Conservation (phyloP, 306 rosid genomes). For the Abrus precatorius region DNA sequence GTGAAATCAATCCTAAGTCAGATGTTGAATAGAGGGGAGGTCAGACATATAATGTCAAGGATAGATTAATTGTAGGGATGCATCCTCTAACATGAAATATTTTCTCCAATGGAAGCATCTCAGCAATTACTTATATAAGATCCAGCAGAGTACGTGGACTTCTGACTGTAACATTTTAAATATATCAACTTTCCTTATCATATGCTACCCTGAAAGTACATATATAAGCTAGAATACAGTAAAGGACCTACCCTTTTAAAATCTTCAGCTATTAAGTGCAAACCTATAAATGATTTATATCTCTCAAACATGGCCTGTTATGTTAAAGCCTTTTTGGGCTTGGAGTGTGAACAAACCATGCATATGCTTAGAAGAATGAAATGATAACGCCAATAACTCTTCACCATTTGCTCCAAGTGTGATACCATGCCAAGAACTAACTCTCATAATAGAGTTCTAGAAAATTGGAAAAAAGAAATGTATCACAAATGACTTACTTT, state of each 20-base stretch:
- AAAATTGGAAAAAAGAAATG: constrained; percentile 25
- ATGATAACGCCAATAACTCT: constrained; percentile 18
- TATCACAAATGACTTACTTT: constrained; percentile 68
- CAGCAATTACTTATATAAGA: constrained; percentile 6
- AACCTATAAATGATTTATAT: constrained; percentile 34
- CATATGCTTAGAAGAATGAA: not conserved
- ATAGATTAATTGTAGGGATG: constrained; percentile 18
- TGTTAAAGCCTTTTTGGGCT: constrained; percentile 28
- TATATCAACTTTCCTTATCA: constrained; percentile 30
- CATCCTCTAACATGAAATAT: constrained; percentile 26
- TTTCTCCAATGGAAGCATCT: constrained; percentile 27
- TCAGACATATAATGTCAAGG: constrained; percentile 13
- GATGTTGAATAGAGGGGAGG: constrained; percentile 11
- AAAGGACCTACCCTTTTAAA: constrained; percentile 19
- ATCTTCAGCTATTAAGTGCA: constrained; percentile 11
- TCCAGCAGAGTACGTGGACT: constrained; percentile 14
- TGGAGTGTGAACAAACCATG: constrained; percentile 9
- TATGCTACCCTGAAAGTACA: constrained; percentile 2
- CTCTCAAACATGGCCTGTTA: constrained; percentile 13
- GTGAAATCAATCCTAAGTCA: constrained; percentile 27
- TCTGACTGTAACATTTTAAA: constrained; percentile 18
- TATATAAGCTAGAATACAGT: not conserved
- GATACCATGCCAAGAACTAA: constrained; percentile 16
- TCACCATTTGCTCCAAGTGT: constrained; percentile 17
- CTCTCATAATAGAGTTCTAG: constrained; percentile 17